Conservation (phyloP, 2,329 filamentous ascomycete species). For the Sporothrix luriei region DNA sequence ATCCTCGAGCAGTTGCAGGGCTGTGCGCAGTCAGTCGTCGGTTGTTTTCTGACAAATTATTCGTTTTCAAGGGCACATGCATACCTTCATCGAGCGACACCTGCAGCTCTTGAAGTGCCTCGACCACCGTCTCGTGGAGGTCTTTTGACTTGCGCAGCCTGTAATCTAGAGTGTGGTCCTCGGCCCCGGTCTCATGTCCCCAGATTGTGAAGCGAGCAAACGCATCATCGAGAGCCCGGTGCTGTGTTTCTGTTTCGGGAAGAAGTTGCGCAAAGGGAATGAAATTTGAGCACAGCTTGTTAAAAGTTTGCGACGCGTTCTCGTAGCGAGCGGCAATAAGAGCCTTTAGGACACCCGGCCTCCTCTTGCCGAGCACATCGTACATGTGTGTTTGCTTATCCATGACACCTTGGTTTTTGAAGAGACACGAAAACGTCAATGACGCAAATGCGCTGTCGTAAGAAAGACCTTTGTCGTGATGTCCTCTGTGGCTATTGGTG, state of each 20-base stretch:
- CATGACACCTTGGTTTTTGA: conserved; percentile 12
- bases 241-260: conserved; percentile 24
- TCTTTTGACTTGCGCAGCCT: conserved; percentile 34
- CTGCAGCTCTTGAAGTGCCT: conserved; percentile 29
- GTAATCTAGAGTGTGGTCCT: conserved; percentile 33
- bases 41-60: not conserved
- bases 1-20: conserved; percentile 29
- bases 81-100: conserved; percentile 33
- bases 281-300: conserved; percentile 31
- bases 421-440: not conserved
- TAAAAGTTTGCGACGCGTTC: conserved; percentile 31
- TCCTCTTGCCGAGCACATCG: conserved; percentile 31
- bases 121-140: conserved; percentile 29
- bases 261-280: conserved; percentile 27
- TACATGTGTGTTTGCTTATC: conserved; percentile 35
- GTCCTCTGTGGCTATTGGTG: not conserved
- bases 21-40: conserved; percentile 1
- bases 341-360: conserved; percentile 30
- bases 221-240: conserved; percentile 29
- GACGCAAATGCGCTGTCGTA: not conserved
- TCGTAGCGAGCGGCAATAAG: conserved; percentile 34
- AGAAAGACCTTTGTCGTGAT: not conserved
- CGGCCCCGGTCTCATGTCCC: conserved; percentile 34
- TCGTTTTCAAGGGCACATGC: not conserved
- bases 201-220: conserved; percentile 32